Conservation (phyloP, 371 early-diverging fungal genomes). For the Funneliformis caledonium region DNA sequence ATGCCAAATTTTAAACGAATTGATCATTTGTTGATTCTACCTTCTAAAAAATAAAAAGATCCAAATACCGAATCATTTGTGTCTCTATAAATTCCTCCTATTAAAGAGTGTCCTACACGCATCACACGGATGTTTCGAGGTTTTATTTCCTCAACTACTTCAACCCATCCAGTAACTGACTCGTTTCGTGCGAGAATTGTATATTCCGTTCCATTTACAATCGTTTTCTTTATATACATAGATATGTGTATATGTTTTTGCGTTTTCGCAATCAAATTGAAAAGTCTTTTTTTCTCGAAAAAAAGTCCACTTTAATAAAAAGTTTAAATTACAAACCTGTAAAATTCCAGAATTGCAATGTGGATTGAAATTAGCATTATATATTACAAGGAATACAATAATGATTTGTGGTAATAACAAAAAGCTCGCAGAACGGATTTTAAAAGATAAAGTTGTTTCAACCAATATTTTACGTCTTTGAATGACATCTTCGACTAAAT, state of each 20-base stretch:
- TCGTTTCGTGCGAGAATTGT: slow-evolving; percentile 65
- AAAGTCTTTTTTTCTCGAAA: background rate
- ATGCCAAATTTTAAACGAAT: background rate
- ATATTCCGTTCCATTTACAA: slow-evolving; percentile 42
- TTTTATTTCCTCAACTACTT: slow-evolving; percentile 62
- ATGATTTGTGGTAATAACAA: slow-evolving; percentile 44
- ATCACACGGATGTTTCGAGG: slow-evolving; percentile 61
- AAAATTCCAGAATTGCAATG: slow-evolving; percentile 50
- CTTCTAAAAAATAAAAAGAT: slow-evolving; percentile 77
- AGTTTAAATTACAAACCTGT: slow-evolving; percentile 41
- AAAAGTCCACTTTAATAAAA: slow-evolving; percentile 1
- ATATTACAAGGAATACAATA: slow-evolving; percentile 45
- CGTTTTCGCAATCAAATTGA: background rate
- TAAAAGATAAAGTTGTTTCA: background rate
- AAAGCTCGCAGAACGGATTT: background rate
- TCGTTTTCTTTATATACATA: slow-evolving; percentile 38
- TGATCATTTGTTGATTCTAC: slow-evolving; percentile 44
- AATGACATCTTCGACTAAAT: slow-evolving; percentile 46
- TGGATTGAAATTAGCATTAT: slow-evolving; percentile 49
- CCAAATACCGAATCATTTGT: slow-evolving; percentile 73
- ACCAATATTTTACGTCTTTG: slow-evolving; percentile 41
- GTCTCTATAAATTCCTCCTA: slow-evolving; percentile 73
- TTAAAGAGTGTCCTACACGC: slow-evolving; percentile 81
- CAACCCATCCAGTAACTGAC: slow-evolving; percentile 75
- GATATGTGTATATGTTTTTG: too few relatives aligned